A percentile compares a stretch with the other conserved stretches of the same genome.
Conservation (phyloP, 2,329 filamentous ascomycete species). For the Dactylellina leptospora region DNA sequence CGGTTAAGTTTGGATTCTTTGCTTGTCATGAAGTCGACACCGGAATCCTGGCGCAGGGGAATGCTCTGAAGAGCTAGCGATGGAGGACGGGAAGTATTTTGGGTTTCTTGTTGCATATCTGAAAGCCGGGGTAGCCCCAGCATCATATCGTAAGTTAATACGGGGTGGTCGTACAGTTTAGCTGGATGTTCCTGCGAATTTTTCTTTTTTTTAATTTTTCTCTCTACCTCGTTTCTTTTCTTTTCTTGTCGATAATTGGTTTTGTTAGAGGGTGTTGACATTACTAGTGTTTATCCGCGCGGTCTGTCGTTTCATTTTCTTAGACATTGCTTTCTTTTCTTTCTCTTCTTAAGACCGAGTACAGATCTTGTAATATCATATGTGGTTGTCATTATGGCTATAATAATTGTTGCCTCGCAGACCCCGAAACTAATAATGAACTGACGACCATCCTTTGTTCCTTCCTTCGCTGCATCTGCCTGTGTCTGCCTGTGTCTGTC, state of each 20-base stretch:
- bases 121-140: slow-evolving; percentile 10
- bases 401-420: not conserved
- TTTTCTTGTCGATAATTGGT: slow-evolving; percentile 23
- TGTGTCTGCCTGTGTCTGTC: not conserved
- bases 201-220: slow-evolving; percentile 11
- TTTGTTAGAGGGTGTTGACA: slow-evolving; percentile 24
- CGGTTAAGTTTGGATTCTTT: not conserved
- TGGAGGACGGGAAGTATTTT: slow-evolving; percentile 22
- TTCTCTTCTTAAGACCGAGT: slow-evolving; percentile 4
- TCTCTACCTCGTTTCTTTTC: slow-evolving; percentile 4
- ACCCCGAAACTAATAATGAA: slow-evolving; percentile 38
- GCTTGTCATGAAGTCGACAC: slow-evolving; percentile 14
- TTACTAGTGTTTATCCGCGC: not conserved
- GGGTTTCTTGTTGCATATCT: slow-evolving; percentile 25
- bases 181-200: slow-evolving; percentile 7
- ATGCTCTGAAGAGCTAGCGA: slow-evolving; percentile 30
- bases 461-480: not conserved
- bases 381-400: not conserved
- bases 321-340: slow-evolving; percentile 12
- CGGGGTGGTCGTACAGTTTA: slow-evolving; percentile 8
- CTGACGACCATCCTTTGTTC: slow-evolving; percentile 27
- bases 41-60: slow-evolving; percentile 24
- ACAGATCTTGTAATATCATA: slow-evolving; percentile 40
- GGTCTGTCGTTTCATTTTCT: slow-evolving; percentile 15
- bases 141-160: slow-evolving; percentile 39